phyloP scores from a whole-genome alignment of 2,329 filamentous ascomycete genomes.

The Emergomyces orientalis region DNA sequence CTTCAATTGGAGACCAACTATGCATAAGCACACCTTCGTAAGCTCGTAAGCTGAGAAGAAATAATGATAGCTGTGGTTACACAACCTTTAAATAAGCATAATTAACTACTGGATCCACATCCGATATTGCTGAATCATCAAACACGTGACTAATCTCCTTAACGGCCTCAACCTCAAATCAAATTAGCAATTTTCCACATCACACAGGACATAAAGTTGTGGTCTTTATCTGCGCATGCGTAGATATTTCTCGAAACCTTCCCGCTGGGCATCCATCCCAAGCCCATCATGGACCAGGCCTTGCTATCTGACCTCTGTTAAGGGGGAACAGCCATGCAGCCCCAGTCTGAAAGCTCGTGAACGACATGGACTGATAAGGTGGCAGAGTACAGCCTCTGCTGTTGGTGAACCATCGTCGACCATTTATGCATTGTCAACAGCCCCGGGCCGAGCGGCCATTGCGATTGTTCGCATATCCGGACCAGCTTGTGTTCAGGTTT shows the following conservation, averaged over 20 bases:
- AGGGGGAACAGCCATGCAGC: not conserved
- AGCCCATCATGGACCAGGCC: conserved; percentile 20
- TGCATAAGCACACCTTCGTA: too few species aligned
- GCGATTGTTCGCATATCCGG: conserved; percentile 85
- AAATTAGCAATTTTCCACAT: not conserved
- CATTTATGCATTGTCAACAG: conserved; percentile 88
- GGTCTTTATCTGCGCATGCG: conserved; percentile 25
- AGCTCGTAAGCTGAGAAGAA: not conserved
- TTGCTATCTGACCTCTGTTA: not conserved
- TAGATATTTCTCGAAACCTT: conserved; percentile 16
- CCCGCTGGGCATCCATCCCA: conserved; percentile 22
- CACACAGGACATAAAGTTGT: not conserved
- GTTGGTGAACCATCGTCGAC: conserved; percentile 40
- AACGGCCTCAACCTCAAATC: not conserved
- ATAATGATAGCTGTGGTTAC: not conserved
- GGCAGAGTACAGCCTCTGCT: conserved; percentile 8
- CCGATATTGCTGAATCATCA: not conserved
- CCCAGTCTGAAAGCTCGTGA: not conserved
- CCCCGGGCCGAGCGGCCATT: conserved; percentile 76
- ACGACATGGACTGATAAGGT: not conserved
- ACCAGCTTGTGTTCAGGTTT: conserved; percentile 58
- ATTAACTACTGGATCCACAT: not conserved
- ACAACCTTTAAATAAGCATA: not conserved
- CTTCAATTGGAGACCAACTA: not conserved
- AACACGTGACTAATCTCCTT: not conserved